A percentile compares a stretch with the other conserved stretches of the same genome.
These are phyloP conservation scores for Fusarium sp. DNA, from an alignment of 2,329 filamentous ascomycete species.

Conservation along the genomic window DNA sequence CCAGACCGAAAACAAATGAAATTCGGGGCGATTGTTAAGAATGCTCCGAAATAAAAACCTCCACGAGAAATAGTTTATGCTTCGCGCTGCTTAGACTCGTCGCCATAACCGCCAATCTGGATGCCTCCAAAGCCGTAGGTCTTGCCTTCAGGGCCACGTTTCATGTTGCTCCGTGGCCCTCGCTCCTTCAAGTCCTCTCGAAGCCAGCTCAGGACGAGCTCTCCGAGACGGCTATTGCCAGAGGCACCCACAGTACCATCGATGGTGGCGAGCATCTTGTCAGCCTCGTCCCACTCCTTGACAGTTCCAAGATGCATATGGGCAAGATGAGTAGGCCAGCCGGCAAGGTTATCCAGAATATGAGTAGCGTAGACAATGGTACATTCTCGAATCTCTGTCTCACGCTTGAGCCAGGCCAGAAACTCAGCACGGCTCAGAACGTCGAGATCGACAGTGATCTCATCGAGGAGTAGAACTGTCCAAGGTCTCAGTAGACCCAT, in stretches of 20 bases:
- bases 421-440: constrained; percentile 87
- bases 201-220: constrained; percentile 89
- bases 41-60: constrained; percentile 2
- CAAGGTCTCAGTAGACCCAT: constrained; percentile 95
- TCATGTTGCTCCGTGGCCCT: constrained; percentile 74
- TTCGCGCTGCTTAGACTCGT: constrained; percentile 58
- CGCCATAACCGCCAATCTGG: constrained; percentile 64
- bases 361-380: constrained; percentile 98
- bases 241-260: constrained; percentile 48
- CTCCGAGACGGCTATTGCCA: constrained; percentile 86
- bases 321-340: constrained; percentile 94
- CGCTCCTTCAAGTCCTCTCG: constrained; percentile 80
- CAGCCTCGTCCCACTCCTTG: constrained; percentile 84
- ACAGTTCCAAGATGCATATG: constrained; percentile 93
- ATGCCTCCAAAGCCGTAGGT: constrained; percentile 65
- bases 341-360: constrained; percentile 92
- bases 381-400: constrained; percentile 83
- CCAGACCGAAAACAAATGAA: constrained; percentile 14
- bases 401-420: constrained; percentile 82
- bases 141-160: constrained; percentile 68
- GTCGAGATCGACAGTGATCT: constrained; percentile 97
- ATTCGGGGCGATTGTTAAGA: constrained; percentile 35
- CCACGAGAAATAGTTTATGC: constrained; percentile 22
- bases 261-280: constrained; percentile 70
- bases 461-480: constrained; percentile 89